A percentile compares a stretch with the other conserved stretches of the same genome.
phyloP scores from a whole-genome alignment of 2,329 filamentous ascomycete species.

The Phaeomoniella chlamydospora region DNA sequence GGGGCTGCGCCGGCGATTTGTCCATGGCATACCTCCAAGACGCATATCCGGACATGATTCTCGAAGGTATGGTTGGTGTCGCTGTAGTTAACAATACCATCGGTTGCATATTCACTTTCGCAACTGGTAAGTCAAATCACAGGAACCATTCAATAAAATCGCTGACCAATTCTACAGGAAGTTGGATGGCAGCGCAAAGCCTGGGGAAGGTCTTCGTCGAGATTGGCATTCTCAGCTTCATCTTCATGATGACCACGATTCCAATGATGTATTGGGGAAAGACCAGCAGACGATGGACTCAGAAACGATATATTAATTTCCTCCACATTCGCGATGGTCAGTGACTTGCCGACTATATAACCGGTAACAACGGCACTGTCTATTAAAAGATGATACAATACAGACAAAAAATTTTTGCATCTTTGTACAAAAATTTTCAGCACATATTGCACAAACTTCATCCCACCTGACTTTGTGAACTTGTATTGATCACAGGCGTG shows the following conservation, averaged over 20 bases:
- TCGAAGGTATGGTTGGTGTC: constrained; percentile 45
- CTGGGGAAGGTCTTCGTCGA: constrained; percentile 35
- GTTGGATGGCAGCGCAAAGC: constrained; percentile 33
- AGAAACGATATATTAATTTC: constrained; percentile 30
- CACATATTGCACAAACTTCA: too few species aligned
- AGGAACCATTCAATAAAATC: neutral
- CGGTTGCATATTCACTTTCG: constrained; percentile 40
- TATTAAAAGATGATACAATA: too few species aligned
- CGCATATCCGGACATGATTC: constrained; percentile 40
- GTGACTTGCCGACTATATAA: too few species aligned
- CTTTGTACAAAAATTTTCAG: too few species aligned
- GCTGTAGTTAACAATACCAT: constrained; percentile 43
- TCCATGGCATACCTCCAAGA: constrained; percentile 41
- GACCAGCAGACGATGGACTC: constrained; percentile 31
- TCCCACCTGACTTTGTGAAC: too few species aligned
- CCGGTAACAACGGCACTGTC: too few species aligned
- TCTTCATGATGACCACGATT: constrained; percentile 34
- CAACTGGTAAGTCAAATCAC: constrained; percentile 18
- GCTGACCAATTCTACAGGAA: neutral
- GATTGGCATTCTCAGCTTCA: constrained; percentile 35
- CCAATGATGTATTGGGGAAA: constrained; percentile 44
- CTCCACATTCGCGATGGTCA: constrained; percentile 31
- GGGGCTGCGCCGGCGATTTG: constrained; percentile 43
- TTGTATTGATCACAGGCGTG: too few species aligned
- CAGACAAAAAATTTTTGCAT: too few species aligned